These are phyloP conservation scores for Phytopythium montanum DNA, from an alignment of 352 stramenopile genomes.

Conservation along the genomic window DNA sequence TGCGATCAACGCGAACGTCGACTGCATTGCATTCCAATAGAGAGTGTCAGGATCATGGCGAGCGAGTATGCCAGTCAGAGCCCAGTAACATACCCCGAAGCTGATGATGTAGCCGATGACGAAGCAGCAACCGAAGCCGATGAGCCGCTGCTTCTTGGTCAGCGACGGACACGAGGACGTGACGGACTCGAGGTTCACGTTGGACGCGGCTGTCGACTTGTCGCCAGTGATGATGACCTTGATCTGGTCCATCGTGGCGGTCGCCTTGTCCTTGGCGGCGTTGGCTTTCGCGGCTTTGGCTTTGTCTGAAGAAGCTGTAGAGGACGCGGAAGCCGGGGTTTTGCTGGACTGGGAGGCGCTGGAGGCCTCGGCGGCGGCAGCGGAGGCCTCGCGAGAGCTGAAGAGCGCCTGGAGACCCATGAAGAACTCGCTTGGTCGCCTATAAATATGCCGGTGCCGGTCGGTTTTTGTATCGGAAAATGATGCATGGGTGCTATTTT, in stretches of 20 bases:
- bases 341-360: not conserved
- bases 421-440: not conserved
- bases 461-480: not conserved
- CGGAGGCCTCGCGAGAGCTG: not conserved
- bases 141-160: slow-evolving; percentile 61
- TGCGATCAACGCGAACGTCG: slow-evolving; percentile 72
- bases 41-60: slow-evolving; percentile 2
- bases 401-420: slow-evolving; percentile 1
- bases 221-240: slow-evolving; percentile 67
- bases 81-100: slow-evolving; percentile 74
- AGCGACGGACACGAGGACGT: slow-evolving; percentile 61
- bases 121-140: slow-evolving; percentile 76
- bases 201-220: slow-evolving; percentile 29
- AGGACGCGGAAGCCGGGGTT: not conserved
- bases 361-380: not conserved
- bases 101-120: slow-evolving; percentile 78
- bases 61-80: too few species aligned
- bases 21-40: slow-evolving; percentile 25
- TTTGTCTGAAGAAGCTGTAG: not conserved
- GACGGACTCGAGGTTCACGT: slow-evolving; percentile 31
- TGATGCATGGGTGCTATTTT: slow-evolving; percentile 2
- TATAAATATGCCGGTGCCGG: not conserved
- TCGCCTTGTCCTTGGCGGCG: slow-evolving; percentile 4
- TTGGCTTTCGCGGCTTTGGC: not conserved
- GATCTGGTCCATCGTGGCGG: slow-evolving; percentile 61